Percentiles rank a stretch among this genome's conserved stretches.
These are phyloP conservation scores for Nicotiana paniculata DNA, from an alignment of 257 asterid species.

Conservation along the genomic window DNA sequence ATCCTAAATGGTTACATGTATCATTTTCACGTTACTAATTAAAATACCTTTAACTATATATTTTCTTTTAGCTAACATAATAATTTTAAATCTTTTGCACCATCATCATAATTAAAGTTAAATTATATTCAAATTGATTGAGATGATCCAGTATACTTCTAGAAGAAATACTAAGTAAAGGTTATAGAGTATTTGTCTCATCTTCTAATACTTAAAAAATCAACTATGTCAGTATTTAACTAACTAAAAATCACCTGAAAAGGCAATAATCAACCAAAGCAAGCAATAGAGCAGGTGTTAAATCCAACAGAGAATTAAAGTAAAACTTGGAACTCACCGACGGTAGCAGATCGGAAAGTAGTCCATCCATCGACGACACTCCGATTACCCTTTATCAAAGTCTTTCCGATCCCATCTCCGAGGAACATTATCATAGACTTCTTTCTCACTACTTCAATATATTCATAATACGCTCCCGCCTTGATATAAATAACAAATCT, in stretches of 20 bases:
- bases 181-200: not conserved
- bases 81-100: too few species aligned
- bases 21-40: too few species aligned
- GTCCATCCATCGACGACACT: constrained; percentile 95
- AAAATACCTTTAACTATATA: too few species aligned
- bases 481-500: constrained; percentile 82
- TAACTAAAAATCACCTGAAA: not conserved
- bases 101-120: too few species aligned
- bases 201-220: not conserved
- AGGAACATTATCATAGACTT: constrained; percentile 54
- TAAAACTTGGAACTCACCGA: constrained; percentile 42
- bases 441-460: constrained; percentile 50
- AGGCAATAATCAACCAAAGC: not conserved
- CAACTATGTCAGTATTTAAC: not conserved
- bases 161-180: not conserved
- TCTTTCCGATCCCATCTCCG: constrained; percentile 93
- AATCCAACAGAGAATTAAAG: not conserved
- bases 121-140: not conserved
- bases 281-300: not conserved
- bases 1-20: too few species aligned
- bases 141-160: not conserved
- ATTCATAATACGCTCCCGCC: constrained; percentile 84
- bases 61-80: too few species aligned
- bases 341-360: constrained; percentile 84
- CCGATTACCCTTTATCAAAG: constrained; percentile 76